Evolutionary conservation across 768 basidiomycete genomes (phyloP).

Genomic region (Terana coerulea): DNA sequence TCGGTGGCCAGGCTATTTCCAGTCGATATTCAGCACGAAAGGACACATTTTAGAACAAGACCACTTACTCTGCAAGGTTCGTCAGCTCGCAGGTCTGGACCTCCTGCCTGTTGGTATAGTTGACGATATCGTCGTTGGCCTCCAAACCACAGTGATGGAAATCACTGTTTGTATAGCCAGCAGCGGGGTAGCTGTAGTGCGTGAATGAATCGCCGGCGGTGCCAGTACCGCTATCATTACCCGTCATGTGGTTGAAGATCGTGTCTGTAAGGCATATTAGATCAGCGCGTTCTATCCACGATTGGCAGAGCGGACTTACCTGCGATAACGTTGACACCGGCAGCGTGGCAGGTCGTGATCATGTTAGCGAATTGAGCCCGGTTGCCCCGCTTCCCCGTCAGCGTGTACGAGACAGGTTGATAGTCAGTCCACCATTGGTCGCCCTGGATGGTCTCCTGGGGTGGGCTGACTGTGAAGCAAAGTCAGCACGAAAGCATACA

Average conservation of each 20-base stretch:
- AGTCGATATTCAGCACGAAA: neutral
- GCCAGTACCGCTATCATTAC: conserved; percentile 42
- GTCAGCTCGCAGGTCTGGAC: conserved; percentile 41
- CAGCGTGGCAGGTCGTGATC: conserved; percentile 35
- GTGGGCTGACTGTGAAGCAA: conserved; percentile 37
- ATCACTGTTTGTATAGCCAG: conserved; percentile 32
- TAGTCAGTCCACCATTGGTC: conserved; percentile 75
- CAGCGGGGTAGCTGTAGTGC: conserved; percentile 40
- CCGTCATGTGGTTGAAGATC: conserved; percentile 67
- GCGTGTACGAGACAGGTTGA: conserved; percentile 60
- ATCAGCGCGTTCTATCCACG: neutral
- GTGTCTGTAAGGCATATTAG: conserved; percentile 33
- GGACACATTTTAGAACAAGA: neutral
- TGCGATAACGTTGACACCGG: conserved; percentile 38
- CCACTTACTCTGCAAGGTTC: conserved; percentile 36
- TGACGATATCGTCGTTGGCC: conserved; percentile 47
- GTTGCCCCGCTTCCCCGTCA: conserved; percentile 64
- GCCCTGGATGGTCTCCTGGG: conserved; percentile 56
- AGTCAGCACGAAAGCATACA: neutral
- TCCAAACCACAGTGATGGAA: conserved; percentile 65
- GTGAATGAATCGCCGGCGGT: conserved; percentile 48
- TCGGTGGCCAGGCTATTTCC: conserved; percentile 59
- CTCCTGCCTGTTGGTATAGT: conserved; percentile 49
- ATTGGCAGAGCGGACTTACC: conserved; percentile 19
- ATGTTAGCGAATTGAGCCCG: conserved; percentile 44